Percentiles rank a stretch among this genome's conserved stretches.
These are phyloP conservation scores for Sclerotiophoma versabilis DNA, from an alignment of 2,329 filamentous ascomycete species.

Conservation along the genomic window DNA sequence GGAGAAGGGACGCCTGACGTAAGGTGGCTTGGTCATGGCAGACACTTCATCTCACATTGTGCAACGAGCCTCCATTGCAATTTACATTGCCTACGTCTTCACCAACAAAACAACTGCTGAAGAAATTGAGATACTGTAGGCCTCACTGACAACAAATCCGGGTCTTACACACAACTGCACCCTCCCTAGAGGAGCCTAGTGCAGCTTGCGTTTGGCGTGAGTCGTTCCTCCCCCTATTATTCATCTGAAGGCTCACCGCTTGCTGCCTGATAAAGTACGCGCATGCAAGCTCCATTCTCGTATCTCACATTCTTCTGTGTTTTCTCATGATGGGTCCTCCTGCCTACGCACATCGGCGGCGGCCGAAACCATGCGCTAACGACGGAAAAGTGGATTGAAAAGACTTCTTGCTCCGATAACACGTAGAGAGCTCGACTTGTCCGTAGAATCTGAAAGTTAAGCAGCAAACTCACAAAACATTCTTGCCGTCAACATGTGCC, in stretches of 20 bases:
- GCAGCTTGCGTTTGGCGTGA: not conserved
- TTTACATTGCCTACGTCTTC: too few species aligned
- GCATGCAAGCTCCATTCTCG: not conserved
- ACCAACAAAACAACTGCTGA: too few species aligned
- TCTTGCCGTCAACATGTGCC: conserved; percentile 8
- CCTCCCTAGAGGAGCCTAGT: conserved; percentile 7
- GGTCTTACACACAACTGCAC: not conserved
- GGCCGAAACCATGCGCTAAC: conserved; percentile 17
- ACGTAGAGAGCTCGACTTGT: conserved; percentile 5
- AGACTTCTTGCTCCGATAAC: conserved; percentile 12
- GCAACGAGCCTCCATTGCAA: too few species aligned
- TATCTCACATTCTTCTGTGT: conserved; percentile 5
- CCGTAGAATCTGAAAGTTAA: conserved; percentile 1
- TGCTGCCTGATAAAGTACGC: not conserved
- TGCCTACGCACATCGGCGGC: conserved; percentile 18
- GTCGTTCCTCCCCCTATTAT: not conserved
- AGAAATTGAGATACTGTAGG: too few species aligned
- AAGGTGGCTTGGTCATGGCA: too few species aligned
- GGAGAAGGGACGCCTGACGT: too few species aligned
- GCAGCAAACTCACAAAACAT: not conserved
- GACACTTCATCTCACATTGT: too few species aligned
- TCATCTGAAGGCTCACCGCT: conserved; percentile 2
- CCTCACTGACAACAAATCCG: too few species aligned
- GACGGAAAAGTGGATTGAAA: conserved; percentile 17
- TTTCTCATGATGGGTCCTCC: conserved; percentile 3